phyloP scores from a whole-genome alignment of 148 eudicot species.

The Diospyros kaki region DNA sequence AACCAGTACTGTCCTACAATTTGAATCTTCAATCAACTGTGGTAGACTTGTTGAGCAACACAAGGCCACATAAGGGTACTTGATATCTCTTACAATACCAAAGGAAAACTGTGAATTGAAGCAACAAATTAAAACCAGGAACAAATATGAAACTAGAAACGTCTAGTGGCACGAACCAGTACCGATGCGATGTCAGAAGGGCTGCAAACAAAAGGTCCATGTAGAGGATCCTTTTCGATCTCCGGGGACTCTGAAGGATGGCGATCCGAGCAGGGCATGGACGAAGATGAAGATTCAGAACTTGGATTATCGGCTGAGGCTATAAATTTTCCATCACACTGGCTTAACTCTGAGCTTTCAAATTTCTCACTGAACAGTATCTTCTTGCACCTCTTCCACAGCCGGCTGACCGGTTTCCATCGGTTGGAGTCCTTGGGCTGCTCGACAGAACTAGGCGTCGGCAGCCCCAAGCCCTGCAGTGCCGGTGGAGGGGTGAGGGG shows the following conservation, averaged over 20 bases:
- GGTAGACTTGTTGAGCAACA: too few species aligned
- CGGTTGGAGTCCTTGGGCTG: background rate
- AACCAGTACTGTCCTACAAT: too few species aligned
- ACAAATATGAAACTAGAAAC: background rate
- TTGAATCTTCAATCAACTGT: too few species aligned
- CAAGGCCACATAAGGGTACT: too few species aligned
- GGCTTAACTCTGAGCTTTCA: constrained; percentile 7
- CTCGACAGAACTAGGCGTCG: background rate
- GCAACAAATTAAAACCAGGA: background rate
- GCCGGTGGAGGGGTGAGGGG: too few species aligned
- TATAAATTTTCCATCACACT: constrained; percentile 5
- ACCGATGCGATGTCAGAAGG: constrained; percentile 18
- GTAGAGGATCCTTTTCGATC: background rate
- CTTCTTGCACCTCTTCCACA: constrained; percentile 17
- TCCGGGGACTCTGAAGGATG: constrained; percentile 8
- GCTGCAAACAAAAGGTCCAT: constrained; percentile 22
- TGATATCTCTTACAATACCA: too few species aligned
- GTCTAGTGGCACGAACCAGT: constrained; percentile 12
- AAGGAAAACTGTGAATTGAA: too few species aligned
- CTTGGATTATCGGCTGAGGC: constrained; percentile 11
- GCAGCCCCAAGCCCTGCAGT: too few species aligned
- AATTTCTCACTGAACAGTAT: background rate
- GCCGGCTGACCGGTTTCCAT: background rate
- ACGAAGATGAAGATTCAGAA: constrained; percentile 10
- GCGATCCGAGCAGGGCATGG: background rate